Percentiles rank a stretch among this genome's conserved stretches.
These are phyloP conservation scores for Panicum miliaceum DNA, from an alignment of 176 grass and related monocot genomes.

Conservation along the genomic window DNA sequence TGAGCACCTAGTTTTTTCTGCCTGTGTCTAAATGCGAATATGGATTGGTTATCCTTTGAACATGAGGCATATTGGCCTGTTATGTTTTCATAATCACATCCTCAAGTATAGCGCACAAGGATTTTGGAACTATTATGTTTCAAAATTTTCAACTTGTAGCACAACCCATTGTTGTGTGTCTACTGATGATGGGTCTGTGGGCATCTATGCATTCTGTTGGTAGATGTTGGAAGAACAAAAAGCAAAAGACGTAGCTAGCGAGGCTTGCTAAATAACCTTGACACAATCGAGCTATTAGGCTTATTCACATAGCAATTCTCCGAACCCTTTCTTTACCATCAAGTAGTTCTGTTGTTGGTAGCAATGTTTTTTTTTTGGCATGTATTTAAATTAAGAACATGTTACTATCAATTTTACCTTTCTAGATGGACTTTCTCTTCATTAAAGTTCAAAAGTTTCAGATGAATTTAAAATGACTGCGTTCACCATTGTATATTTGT, in stretches of 20 bases:
- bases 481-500: constrained; percentile 1
- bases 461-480: constrained; percentile 21
- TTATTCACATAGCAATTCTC: neutral
- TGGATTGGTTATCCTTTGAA: constrained; percentile 11
- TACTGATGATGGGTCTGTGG: neutral
- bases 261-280: constrained; percentile 11
- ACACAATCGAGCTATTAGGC: neutral
- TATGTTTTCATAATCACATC: neutral
- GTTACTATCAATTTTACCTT: neutral
- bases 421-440: neutral
- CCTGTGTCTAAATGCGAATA: neutral
- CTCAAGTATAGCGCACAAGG: neutral
- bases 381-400: neutral
- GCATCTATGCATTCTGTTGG: neutral
- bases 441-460: neutral
- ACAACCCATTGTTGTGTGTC: neutral
- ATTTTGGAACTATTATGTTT: neutral
- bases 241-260: neutral
- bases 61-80: neutral
- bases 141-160: neutral
- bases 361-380: neutral
- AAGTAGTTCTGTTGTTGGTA: constrained; percentile 9
- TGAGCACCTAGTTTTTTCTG: neutral
- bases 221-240: neutral
- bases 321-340: neutral